Conservation (phyloP, 148 eudicot species). For the Hydrangea macrophylla region DNA sequence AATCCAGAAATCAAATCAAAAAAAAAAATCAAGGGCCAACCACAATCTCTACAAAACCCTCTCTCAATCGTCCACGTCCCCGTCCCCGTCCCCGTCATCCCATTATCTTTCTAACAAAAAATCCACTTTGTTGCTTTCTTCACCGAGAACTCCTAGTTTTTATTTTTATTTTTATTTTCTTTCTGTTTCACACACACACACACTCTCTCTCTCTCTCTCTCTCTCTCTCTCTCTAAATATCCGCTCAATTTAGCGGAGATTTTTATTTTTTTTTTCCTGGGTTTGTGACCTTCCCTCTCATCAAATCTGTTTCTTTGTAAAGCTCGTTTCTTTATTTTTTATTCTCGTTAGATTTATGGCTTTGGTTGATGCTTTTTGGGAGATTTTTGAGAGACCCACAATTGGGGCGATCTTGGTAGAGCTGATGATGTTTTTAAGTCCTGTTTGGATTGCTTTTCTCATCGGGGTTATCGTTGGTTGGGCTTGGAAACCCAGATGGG, state of each 20-base stretch:
- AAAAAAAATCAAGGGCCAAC: no score
- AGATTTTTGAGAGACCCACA: conserved; percentile 42
- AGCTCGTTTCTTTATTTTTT: not conserved
- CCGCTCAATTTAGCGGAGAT: conserved; percentile 14
- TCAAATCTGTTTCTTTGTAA: not conserved
- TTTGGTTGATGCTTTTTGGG: conserved; percentile 45
- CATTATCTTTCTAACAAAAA: no score
- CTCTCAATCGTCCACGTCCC: conserved; percentile 8
- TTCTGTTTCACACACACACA: not conserved
- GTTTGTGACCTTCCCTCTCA: not conserved
- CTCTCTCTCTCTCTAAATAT: conserved; percentile 8
- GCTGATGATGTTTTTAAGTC: conserved; percentile 43
- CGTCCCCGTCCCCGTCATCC: conserved; percentile 3
- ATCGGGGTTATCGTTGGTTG: conserved; percentile 77
- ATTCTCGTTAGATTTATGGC: conserved; percentile 30
- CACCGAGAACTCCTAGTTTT: not conserved
- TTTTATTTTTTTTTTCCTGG: not conserved
- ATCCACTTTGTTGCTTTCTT: not conserved
- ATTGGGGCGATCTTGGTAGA: conserved; percentile 44
- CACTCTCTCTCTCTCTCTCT: not conserved
- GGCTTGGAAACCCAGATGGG: conserved; percentile 94
- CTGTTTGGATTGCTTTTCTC: conserved; percentile 80
- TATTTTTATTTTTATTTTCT: not conserved
- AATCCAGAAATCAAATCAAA: not conserved
- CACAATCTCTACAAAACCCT: not conserved